Percentiles rank a stretch among this genome's conserved stretches.
Evolutionary conservation across 257 asterid genomes (phyloP).

Genomic region (Rubia yunnanensis): DNA sequence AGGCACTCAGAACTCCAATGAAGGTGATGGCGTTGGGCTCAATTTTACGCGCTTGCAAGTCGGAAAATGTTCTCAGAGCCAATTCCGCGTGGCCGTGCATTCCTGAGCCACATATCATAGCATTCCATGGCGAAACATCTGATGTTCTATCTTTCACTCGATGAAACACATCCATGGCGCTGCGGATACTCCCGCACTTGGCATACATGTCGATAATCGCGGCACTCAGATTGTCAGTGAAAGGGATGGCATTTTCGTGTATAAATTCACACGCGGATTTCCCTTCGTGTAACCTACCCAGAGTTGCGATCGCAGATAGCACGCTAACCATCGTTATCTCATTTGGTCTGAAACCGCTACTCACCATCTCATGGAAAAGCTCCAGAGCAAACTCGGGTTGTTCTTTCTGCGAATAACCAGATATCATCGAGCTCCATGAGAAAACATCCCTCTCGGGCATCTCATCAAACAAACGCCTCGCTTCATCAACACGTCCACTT

Average conservation of each 20-base stretch:
- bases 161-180: constrained; percentile 51
- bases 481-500: constrained; percentile 52
- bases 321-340: constrained; percentile 86
- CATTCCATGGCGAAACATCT: constrained; percentile 86
- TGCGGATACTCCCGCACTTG: constrained; percentile 64
- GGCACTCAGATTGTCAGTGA: constrained; percentile 66
- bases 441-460: constrained; percentile 85
- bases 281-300: constrained; percentile 64
- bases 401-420: constrained; percentile 70
- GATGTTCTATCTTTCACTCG: constrained; percentile 38
- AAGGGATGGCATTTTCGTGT: constrained; percentile 34
- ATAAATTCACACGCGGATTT: constrained; percentile 69
- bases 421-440: constrained; percentile 91
- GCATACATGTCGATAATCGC: constrained; percentile 93
- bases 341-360: constrained; percentile 49
- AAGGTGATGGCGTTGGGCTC: constrained; percentile 57
- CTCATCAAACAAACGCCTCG: constrained; percentile 39
- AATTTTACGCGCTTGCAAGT: constrained; percentile 41
- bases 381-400: constrained; percentile 50
- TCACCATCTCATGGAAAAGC: constrained; percentile 64
- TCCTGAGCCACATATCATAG: constrained; percentile 82
- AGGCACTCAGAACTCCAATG: constrained; percentile 77
- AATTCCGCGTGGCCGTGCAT: constrained; percentile 77
- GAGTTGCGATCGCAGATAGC: constrained; percentile 61
- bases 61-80: constrained; percentile 50